Evolutionary conservation across 2,329 filamentous ascomycete genomes (phyloP).

Genomic region (Dactylellina cionopaga): DNA sequence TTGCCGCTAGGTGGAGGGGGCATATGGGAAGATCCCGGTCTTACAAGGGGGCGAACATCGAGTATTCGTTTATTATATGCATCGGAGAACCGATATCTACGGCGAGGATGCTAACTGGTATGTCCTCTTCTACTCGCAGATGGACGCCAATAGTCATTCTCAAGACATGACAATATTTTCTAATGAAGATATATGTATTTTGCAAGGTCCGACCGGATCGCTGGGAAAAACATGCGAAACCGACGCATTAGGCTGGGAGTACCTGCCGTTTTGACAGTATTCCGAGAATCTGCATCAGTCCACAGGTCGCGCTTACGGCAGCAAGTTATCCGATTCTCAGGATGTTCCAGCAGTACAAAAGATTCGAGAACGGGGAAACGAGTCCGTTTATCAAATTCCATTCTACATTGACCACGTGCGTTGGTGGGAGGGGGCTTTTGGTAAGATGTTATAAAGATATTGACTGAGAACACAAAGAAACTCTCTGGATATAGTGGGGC

Average conservation of each 20-base stretch:
- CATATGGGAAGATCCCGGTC: constrained; percentile 69
- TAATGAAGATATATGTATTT: constrained; percentile 60
- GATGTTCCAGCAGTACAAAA: constrained; percentile 76
- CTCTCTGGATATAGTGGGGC: too few relatives aligned
- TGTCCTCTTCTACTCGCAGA: not conserved
- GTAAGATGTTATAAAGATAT: constrained; percentile 14
- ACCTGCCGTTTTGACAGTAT: constrained; percentile 80
- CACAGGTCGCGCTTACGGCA: constrained; percentile 84
- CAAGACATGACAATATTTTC: constrained; percentile 58
- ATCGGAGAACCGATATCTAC: constrained; percentile 73
- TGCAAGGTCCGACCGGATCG: constrained; percentile 32
- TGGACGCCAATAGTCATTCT: not conserved
- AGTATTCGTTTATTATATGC: constrained; percentile 77
- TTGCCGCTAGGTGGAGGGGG: constrained; percentile 77
- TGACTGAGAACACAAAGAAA: too few relatives aligned
- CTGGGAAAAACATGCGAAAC: constrained; percentile 13
- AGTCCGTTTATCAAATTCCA: constrained; percentile 20
- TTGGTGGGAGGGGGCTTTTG: constrained; percentile 24
- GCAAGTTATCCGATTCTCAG: constrained; percentile 77
- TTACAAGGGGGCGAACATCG: constrained; percentile 73
- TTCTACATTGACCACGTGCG: constrained; percentile 46
- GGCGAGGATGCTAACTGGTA: constrained; percentile 63
- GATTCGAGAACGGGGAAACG: constrained; percentile 63
- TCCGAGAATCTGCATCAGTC: constrained; percentile 78
- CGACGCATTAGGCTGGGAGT: constrained; percentile 58